Percentiles rank a stretch among this genome's conserved stretches.
Evolutionary conservation across 192 early-diverging fungal species (phyloP).

Genomic region (Coemansia sp.): DNA sequence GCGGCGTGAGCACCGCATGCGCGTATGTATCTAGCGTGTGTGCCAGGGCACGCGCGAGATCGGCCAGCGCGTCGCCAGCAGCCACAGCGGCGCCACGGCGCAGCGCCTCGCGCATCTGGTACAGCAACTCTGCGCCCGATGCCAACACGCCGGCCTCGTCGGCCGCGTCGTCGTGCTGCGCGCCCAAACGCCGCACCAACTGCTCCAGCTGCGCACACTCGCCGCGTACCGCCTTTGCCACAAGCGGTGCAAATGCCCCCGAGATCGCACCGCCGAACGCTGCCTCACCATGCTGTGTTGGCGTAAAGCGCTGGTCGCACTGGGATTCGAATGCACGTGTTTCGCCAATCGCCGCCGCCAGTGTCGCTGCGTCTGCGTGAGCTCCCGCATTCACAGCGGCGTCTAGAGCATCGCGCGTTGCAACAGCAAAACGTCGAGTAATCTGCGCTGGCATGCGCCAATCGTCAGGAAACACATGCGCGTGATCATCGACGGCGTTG

Average conservation of each 20-base stretch:
- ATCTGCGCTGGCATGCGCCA: slow-evolving; percentile 68
- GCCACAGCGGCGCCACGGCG: slow-evolving; percentile 82
- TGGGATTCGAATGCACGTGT: slow-evolving; percentile 92
- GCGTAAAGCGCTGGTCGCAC: slow-evolving; percentile 67
- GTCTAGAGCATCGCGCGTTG: slow-evolving; percentile 66
- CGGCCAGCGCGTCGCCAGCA: slow-evolving; percentile 80
- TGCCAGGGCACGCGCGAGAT: slow-evolving; percentile 76
- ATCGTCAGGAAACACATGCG: slow-evolving; percentile 69
- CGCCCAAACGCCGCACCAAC: slow-evolving; percentile 34
- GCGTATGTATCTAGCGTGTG: slow-evolving; percentile 81
- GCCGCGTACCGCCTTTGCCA: slow-evolving; percentile 81
- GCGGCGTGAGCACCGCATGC: slow-evolving; percentile 60
- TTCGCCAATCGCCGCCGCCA: slow-evolving; percentile 68
- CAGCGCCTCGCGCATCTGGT: slow-evolving; percentile 86
- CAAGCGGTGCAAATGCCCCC: slow-evolving; percentile 80
- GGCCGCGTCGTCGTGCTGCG: slow-evolving; percentile 46
- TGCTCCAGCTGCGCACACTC: slow-evolving; percentile 67
- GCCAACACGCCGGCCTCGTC: slow-evolving; percentile 70
- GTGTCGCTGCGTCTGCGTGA: slow-evolving; percentile 63
- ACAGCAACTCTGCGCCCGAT: slow-evolving; percentile 90
- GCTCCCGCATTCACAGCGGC: slow-evolving; percentile 62
- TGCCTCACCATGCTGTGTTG: neutral
- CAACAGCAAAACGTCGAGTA: slow-evolving; percentile 75
- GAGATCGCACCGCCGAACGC: slow-evolving; percentile 80
- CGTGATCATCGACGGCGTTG: slow-evolving; percentile 86